Conservation (phyloP, 2,329 filamentous ascomycete genomes). For the Epichloe uncinata region DNA sequence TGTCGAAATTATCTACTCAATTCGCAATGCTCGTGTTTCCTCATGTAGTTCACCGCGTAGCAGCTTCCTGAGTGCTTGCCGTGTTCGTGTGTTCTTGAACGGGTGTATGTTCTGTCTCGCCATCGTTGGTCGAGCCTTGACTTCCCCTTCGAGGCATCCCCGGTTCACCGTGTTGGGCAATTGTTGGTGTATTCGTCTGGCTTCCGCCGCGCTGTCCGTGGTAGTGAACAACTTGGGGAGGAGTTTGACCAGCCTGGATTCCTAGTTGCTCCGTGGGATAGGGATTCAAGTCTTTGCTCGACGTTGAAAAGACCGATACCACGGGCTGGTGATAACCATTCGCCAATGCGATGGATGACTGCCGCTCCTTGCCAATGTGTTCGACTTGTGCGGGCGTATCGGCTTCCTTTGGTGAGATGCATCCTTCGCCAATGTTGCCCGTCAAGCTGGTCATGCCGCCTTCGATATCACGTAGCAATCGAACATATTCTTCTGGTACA, state of each 20-base stretch:
- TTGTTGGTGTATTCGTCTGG: constrained; percentile 51
- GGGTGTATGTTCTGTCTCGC: constrained; percentile 23
- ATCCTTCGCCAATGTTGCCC: constrained; percentile 42
- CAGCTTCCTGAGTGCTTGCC: constrained; percentile 8
- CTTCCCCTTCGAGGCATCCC: constrained; percentile 34
- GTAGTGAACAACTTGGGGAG: constrained; percentile 54
- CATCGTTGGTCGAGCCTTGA: constrained; percentile 29
- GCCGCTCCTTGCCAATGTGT: constrained; percentile 32
- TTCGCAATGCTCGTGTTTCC: background rate
- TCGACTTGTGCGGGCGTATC: constrained; percentile 50
- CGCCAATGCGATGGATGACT: constrained; percentile 30
- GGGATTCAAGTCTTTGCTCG: constrained; percentile 54
- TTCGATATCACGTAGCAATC: constrained; percentile 83
- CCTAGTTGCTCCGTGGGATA: constrained; percentile 54
- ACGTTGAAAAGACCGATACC: constrained; percentile 57
- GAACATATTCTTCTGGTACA: constrained; percentile 92
- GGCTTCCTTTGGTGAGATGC: constrained; percentile 39
- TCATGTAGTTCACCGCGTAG: background rate
- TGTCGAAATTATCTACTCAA: background rate
- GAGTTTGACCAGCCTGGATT: constrained; percentile 46
- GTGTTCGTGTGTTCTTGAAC: constrained; percentile 20
- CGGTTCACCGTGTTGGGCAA: constrained; percentile 36
- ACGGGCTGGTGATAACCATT: constrained; percentile 58
- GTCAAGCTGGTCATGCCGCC: constrained; percentile 68
- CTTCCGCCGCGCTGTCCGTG: constrained; percentile 55